phyloP scores from a whole-genome alignment of 352 stramenopile species.

The Phytophthora quininea region DNA sequence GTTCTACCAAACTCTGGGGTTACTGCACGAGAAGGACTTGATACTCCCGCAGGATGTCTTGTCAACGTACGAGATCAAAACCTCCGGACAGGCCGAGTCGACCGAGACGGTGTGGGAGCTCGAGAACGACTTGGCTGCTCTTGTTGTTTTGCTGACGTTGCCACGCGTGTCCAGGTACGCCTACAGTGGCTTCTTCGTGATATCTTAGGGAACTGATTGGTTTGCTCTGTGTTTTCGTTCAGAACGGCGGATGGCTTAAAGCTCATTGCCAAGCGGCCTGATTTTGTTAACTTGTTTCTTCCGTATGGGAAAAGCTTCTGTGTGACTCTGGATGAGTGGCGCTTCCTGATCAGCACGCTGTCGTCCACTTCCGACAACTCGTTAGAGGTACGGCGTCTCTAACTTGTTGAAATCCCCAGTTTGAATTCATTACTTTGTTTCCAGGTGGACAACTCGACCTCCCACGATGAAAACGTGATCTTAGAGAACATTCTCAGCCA shows the following conservation, averaged over 20 bases:
- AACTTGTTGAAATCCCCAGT: background rate
- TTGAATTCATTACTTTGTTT: conserved; percentile 9
- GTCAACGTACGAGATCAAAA: conserved; percentile 27
- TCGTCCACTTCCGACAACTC: conserved; percentile 48
- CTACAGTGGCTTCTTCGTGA: background rate
- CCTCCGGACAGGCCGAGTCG: conserved; percentile 1
- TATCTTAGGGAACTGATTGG: background rate
- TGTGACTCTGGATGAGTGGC: conserved; percentile 75
- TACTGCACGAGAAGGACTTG: conserved; percentile 59
- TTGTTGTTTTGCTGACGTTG: conserved; percentile 72
- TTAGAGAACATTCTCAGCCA: conserved; percentile 73
- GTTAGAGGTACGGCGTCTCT: conserved; percentile 34
- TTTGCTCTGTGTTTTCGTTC: conserved; percentile 14
- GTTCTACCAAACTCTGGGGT: conserved; percentile 47
- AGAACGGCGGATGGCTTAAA: conserved; percentile 60
- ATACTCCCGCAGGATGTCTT: conserved; percentile 49
- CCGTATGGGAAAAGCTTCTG: conserved; percentile 79
- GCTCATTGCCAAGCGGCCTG: conserved; percentile 53
- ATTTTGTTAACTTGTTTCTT: conserved; percentile 72
- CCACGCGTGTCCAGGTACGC: conserved; percentile 59
- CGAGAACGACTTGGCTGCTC: conserved; percentile 62
- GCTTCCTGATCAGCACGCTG: conserved; percentile 70
- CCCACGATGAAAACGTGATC: conserved; percentile 45
- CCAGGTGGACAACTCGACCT: conserved; percentile 4
- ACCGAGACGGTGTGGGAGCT: conserved; percentile 30